Evolutionary conservation across 2,329 filamentous ascomycete genomes (phyloP).

Genomic region (Nemania diffusa): DNA sequence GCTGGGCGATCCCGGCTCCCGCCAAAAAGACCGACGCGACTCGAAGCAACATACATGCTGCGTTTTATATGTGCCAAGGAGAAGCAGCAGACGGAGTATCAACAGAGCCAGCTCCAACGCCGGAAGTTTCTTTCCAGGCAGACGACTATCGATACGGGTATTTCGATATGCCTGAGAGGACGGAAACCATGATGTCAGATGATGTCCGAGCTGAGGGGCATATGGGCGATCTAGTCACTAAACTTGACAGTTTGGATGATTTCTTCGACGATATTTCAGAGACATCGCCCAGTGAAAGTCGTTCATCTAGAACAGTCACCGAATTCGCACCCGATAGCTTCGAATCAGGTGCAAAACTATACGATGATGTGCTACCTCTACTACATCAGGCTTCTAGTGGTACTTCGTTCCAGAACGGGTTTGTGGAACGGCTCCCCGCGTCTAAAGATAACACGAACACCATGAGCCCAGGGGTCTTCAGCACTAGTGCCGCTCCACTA

Average conservation of each 20-base stretch:
- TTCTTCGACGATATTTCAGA: slow-evolving; percentile 78
- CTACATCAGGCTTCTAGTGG: slow-evolving; percentile 85
- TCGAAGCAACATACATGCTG: slow-evolving; percentile 90
- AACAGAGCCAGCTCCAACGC: slow-evolving; percentile 73
- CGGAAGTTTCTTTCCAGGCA: slow-evolving; percentile 90
- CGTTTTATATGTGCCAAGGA: slow-evolving; percentile 92
- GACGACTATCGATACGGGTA: slow-evolving; percentile 89
- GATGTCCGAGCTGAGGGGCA: slow-evolving; percentile 77
- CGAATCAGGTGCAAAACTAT: slow-evolving; percentile 82
- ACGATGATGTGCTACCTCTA: slow-evolving; percentile 92
- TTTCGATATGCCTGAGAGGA: slow-evolving; percentile 76
- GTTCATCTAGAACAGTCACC: slow-evolving; percentile 71
- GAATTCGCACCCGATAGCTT: slow-evolving; percentile 73
- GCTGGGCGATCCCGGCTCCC: slow-evolving; percentile 95
- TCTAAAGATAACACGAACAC: slow-evolving; percentile 69
- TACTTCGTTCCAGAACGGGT: slow-evolving; percentile 87
- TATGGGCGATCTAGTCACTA: slow-evolving; percentile 84
- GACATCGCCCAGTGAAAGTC: slow-evolving; percentile 69
- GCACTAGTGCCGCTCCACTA: slow-evolving; percentile 45
- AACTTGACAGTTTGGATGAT: slow-evolving; percentile 81
- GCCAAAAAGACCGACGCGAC: slow-evolving; percentile 89
- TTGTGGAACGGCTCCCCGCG: slow-evolving; percentile 76
- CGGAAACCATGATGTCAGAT: slow-evolving; percentile 93
- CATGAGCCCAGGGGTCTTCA: slow-evolving; percentile 72
- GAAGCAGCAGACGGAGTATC: slow-evolving; percentile 66